Evolutionary conservation across 805 yeast species (phyloP).

Genomic region (Ogataea zsoltii): DNA sequence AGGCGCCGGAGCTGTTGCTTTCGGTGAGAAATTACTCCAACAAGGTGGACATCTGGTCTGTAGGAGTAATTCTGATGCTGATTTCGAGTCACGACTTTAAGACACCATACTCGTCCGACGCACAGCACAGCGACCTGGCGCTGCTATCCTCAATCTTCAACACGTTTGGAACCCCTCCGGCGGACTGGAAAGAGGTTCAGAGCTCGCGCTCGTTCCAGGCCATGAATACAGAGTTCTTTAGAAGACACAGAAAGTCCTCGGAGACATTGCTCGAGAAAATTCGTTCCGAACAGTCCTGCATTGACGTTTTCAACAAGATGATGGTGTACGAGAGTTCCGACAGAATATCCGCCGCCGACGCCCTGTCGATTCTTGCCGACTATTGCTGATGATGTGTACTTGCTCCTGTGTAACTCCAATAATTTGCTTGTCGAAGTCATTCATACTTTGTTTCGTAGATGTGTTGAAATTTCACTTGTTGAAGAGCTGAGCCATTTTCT

Average conservation of each 20-base stretch:
- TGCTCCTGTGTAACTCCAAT: neutral
- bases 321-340: slow-evolving; percentile 41
- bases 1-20: slow-evolving; percentile 73
- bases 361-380: slow-evolving; percentile 4
- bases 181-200: slow-evolving; percentile 45
- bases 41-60: slow-evolving; percentile 71
- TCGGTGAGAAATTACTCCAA: slow-evolving; percentile 54
- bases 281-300: slow-evolving; percentile 16
- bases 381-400: no score
- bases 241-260: slow-evolving; percentile 23
- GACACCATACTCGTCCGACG: slow-evolving; percentile 40
- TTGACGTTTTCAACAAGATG: slow-evolving; percentile 41
- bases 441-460: no score
- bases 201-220: slow-evolving; percentile 37
- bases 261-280: slow-evolving; percentile 38
- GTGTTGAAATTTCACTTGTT: slow-evolving; percentile 5
- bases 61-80: slow-evolving; percentile 61
- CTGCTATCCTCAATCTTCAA: slow-evolving; percentile 55
- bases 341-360: slow-evolving; percentile 34
- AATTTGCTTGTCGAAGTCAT: no score
- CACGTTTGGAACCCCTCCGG: slow-evolving; percentile 65
- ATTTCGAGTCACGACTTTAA: slow-evolving; percentile 43
- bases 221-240: slow-evolving; percentile 31
- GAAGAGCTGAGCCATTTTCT: slow-evolving; percentile 29
- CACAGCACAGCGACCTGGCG: slow-evolving; percentile 54